Evolutionary conservation across 495 filamentous ascomycete species (phyloP).

Genomic region (Thermochaetoides thermophila): DNA sequence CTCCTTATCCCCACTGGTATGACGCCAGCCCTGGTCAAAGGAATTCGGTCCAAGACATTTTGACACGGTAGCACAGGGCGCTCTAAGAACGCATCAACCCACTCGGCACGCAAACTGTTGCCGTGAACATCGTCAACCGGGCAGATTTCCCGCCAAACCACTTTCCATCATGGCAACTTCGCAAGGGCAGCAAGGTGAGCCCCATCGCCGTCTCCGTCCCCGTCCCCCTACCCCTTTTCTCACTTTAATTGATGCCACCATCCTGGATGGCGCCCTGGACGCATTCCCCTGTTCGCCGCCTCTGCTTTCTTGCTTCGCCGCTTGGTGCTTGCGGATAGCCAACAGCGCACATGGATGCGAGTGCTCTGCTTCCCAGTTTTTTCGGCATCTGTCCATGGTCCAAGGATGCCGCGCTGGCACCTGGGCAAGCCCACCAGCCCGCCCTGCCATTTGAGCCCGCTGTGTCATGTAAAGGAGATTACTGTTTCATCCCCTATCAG

Average conservation of each 20-base stretch:
- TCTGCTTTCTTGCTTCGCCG: too few species aligned
- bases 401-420: constrained; percentile 11
- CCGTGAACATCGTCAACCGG: too few species aligned
- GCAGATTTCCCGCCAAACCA: too few species aligned
- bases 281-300: constrained; percentile 6
- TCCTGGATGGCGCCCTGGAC: constrained; percentile 6
- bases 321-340: too few species aligned
- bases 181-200: constrained; percentile 22
- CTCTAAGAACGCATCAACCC: constrained; percentile 3
- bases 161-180: constrained; percentile 17
- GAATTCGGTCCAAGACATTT: constrained; percentile 15
- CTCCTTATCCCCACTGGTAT: constrained; percentile 19
- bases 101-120: constrained; percentile 5
- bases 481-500: constrained; percentile 34
- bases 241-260: neutral
- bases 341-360: too few species aligned
- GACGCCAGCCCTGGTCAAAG: constrained; percentile 15
- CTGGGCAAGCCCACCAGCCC: constrained; percentile 16
- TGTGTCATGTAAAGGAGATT: constrained; percentile 38
- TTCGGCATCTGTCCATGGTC: constrained; percentile 5
- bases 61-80: constrained; percentile 12
- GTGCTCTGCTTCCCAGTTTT: constrained; percentile 23
- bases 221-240: too few species aligned
- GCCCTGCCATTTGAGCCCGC: constrained; percentile 22
- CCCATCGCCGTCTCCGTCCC: too few species aligned